Percentiles rank a stretch among this genome's conserved stretches.
phyloP scores from a whole-genome alignment of 1,284 basidiomycete species.

The Bondarzewia mesenterica region DNA sequence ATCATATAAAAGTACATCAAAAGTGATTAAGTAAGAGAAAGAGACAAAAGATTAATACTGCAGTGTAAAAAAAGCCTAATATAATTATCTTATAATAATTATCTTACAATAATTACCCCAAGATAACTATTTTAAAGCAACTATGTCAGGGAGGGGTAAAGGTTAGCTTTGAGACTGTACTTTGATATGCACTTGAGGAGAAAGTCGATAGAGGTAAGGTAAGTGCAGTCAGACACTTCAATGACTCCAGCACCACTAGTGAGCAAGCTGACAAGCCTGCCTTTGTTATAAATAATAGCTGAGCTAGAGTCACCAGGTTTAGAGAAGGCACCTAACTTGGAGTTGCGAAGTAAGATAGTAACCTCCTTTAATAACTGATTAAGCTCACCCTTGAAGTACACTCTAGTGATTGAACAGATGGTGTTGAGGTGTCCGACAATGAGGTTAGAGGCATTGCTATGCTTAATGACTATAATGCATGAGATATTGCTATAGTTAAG shows the following conservation, averaged over 20 bases:
- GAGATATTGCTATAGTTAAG: conserved; percentile 1
- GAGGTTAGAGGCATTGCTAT: conserved; percentile 10
- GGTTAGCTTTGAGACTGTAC: conserved; percentile 12
- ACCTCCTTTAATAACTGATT: conserved; percentile 7
- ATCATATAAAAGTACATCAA: no score
- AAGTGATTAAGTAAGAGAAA: no score
- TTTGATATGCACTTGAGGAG: conserved; percentile 13
- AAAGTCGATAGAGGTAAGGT: conserved; percentile 18
- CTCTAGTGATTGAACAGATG: conserved; percentile 13
- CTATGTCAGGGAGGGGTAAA: no score
- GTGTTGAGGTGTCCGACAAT: conserved; percentile 15
- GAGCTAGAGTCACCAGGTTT: conserved; percentile 20
- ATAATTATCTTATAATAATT: no score
- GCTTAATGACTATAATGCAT: conserved; percentile 15
- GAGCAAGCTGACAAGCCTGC: conserved; percentile 18
- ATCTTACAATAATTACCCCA: no score
- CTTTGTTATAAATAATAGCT: conserved; percentile 14
- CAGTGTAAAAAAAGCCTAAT: no score
- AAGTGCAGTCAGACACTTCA: conserved; percentile 17
- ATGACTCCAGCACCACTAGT: conserved; percentile 16
- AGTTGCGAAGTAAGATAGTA: conserved; percentile 15
- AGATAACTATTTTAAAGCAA: no score
- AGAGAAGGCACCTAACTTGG: conserved; percentile 17
- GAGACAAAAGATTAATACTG: no score
- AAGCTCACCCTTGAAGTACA: neutral